Evolutionary conservation across 768 basidiomycete species (phyloP).

Genomic region (Astraeus odoratus): DNA sequence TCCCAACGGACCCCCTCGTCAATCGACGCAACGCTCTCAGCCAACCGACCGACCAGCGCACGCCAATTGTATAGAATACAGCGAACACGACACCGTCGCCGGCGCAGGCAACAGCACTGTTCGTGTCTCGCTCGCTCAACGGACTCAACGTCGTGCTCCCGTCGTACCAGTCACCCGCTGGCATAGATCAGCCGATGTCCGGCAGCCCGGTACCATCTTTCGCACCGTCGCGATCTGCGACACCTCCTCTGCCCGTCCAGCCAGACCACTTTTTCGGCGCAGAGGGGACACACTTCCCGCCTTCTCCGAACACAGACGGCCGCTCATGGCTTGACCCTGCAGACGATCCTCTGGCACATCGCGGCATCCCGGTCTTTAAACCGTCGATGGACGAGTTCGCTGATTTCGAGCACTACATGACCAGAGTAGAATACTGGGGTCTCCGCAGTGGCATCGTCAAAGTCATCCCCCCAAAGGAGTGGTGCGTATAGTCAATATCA

Average conservation of each 20-base stretch:
- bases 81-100: neutral
- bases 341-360: slow-evolving; percentile 73
- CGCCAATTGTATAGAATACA: neutral
- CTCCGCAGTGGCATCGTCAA: slow-evolving; percentile 89
- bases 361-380: slow-evolving; percentile 95
- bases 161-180: no score
- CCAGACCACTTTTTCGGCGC: slow-evolving; percentile 81
- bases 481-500: slow-evolving; percentile 44
- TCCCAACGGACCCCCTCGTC: no score
- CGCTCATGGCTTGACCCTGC: slow-evolving; percentile 67
- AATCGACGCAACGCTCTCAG: no score
- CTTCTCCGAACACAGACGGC: slow-evolving; percentile 58
- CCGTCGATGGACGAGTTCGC: slow-evolving; percentile 88
- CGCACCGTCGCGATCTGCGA: slow-evolving; percentile 42
- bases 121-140: neutral
- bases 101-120: neutral
- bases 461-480: slow-evolving; percentile 91
- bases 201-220: slow-evolving; percentile 26
- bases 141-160: no score
- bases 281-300: slow-evolving; percentile 38
- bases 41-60: neutral
- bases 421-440: slow-evolving; percentile 85
- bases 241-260: slow-evolving; percentile 50
- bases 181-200: slow-evolving; percentile 22
- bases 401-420: slow-evolving; percentile 91